Conservation (phyloP, 2,329 filamentous ascomycete species). For the Cadophora malorum region DNA sequence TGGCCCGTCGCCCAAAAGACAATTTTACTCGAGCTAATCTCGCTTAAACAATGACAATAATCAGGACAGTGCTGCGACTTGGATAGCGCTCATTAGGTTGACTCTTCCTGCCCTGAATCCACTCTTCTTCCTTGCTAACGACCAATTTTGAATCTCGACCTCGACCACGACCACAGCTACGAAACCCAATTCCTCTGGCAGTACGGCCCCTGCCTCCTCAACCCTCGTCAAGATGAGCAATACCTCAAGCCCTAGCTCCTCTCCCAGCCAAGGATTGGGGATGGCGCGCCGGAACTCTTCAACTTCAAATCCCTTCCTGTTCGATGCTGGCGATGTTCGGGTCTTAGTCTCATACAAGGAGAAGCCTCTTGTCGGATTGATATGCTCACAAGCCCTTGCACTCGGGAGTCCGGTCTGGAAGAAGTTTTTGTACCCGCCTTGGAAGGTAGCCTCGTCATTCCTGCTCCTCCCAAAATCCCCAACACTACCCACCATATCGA, state of each 20-base stretch:
- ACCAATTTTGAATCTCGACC: neutral
- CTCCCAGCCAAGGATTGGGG: neutral
- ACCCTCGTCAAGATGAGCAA: slow-evolving; percentile 5
- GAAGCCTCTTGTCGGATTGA: neutral
- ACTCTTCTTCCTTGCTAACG: neutral
- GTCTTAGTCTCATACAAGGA: neutral
- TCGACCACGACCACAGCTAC: neutral
- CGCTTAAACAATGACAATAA: too few species aligned
- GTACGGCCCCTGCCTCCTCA: neutral
- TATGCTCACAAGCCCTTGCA: neutral
- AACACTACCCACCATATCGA: neutral
- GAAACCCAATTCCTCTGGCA: neutral
- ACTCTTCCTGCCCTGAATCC: too few species aligned
- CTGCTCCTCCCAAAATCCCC: neutral
- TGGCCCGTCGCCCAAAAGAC: too few species aligned
- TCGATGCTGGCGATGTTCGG: neutral
- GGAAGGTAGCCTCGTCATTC: neutral
- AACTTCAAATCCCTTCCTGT: neutral
- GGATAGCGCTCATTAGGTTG: too few species aligned
- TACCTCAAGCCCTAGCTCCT: neutral
- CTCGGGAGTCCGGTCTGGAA: neutral
- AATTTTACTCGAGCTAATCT: too few species aligned
- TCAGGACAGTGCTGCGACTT: too few species aligned
- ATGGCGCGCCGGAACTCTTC: neutral
- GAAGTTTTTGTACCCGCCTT: neutral